These are phyloP conservation scores for Chlorophyllum brunneum DNA, from an alignment of 768 basidiomycete genomes.

Conservation along the genomic window DNA sequence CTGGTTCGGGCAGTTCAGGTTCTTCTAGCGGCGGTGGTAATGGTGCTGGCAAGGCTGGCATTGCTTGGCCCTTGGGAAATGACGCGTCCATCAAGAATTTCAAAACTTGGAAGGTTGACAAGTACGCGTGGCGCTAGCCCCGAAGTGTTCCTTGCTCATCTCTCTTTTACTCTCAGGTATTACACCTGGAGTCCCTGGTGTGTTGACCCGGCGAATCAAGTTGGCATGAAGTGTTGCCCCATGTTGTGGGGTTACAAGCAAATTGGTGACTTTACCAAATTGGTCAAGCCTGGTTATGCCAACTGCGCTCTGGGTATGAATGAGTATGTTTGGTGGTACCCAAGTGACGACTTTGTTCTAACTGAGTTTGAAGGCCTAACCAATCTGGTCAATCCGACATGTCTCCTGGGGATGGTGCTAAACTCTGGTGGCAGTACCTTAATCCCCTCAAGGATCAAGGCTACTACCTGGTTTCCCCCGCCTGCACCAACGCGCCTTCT, in stretches of 20 bases:
- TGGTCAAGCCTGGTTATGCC: slow-evolving; percentile 50
- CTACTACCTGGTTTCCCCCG: slow-evolving; percentile 60
- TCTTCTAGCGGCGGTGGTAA: neutral
- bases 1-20: neutral
- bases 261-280: slow-evolving; percentile 39
- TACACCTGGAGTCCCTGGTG: slow-evolving; percentile 67
- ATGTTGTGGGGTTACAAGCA: slow-evolving; percentile 72
- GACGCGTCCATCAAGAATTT: slow-evolving; percentile 48
- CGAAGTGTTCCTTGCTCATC: neutral
- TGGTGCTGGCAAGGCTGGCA: slow-evolving; percentile 47
- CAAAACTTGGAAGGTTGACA: slow-evolving; percentile 36
- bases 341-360: neutral
- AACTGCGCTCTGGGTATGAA: slow-evolving; percentile 57
- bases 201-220: slow-evolving; percentile 23
- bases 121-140: slow-evolving; percentile 28
- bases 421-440: slow-evolving; percentile 60
- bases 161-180: slow-evolving; percentile 26
- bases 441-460: slow-evolving; percentile 52
- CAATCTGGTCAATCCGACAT: slow-evolving; percentile 60
- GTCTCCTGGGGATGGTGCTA: slow-evolving; percentile 41
- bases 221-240: slow-evolving; percentile 53
- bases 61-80: slow-evolving; percentile 65
- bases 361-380: slow-evolving; percentile 54
- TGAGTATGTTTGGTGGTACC: slow-evolving; percentile 52
- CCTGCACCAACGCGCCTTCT: slow-evolving; percentile 53